phyloP scores from a whole-genome alignment of 2,329 filamentous ascomycete genomes.

The Talaromyces pinophilus region DNA sequence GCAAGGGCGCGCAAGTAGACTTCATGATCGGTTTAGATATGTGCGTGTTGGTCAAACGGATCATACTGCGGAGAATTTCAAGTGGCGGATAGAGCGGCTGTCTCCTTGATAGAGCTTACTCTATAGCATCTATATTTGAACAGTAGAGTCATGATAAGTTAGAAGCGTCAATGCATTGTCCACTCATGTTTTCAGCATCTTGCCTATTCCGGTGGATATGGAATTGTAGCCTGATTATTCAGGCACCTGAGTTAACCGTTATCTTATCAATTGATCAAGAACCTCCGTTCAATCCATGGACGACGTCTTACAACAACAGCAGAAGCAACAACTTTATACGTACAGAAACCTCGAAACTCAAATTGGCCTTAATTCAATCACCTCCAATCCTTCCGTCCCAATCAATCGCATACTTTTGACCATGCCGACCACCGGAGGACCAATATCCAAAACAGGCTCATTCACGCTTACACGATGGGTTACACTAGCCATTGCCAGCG shows the following conservation, averaged over 20 bases:
- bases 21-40: conserved; percentile 94
- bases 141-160: not conserved
- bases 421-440: not conserved
- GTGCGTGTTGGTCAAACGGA: conserved; percentile 60
- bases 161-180: not conserved
- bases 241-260: not conserved
- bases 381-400: not conserved
- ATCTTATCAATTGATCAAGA: not conserved
- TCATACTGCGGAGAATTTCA: conserved; percentile 43
- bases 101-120: conserved; percentile 35
- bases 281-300: not conserved
- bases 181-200: not conserved
- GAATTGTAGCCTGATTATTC: not conserved
- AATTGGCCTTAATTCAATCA: conserved; percentile 15
- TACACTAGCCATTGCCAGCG: conserved; percentile 60
- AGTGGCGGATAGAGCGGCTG: conserved; percentile 44
- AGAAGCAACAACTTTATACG: not conserved
- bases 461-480: conserved; percentile 44
- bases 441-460: not conserved
- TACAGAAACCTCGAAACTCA: not conserved
- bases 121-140: not conserved
- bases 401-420: not conserved
- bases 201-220: not conserved
- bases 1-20: conserved; percentile 82
- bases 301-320: not conserved